Base-by-base conservation (phyloP, 345 rosid species). In the Anacardium occidentale region DNA sequence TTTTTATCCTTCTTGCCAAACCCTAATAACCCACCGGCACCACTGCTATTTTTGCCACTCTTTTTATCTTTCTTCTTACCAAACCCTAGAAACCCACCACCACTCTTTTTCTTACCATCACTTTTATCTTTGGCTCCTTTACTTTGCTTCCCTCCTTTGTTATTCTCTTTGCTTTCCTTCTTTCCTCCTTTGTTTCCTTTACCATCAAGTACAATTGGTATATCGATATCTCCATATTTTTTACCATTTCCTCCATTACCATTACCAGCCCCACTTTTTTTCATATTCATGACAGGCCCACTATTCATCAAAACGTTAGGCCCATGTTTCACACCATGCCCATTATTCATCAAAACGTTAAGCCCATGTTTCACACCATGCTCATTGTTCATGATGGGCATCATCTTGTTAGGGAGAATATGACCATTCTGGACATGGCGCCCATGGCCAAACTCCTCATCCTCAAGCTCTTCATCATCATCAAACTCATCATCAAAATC, bases 1-100 rank as follows among this genome's bases (percentile, higher is more conserved):
- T 79, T 79, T 78, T 83, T 86, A 24, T 81, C 83, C 77, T 83
- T 90, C 82, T 83, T 88, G 40, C 82, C 76, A 65, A 81, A 57
- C 34, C 83, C 88, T 5, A 78, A 61, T 5, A 83, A 74, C 45
- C 90, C 80, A 18, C 77, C 78, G 52, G 70, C 75, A 54, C 42
- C 40, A 37, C 40, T 37, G 7, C 60, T 62, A 52, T 73, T 83
- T 71, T 84, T 89, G 20, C 68, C 77, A 48, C 66, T 69, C 47
- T 77, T 64, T 48, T 79, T 76, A 3, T 83, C 81, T 65, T 83
- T 80, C 76, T 80, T 86, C 67, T 61, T 82, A 22, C 84, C 86
- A 74, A 83, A 80, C 37, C 86, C 74, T 4, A 80, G 66, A 54
- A 83, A 76, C 21, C 79, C 87, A 59, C 81, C 89, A 52, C 80